Conservation (phyloP, 768 basidiomycete species). For the Pisolithus albus region DNA sequence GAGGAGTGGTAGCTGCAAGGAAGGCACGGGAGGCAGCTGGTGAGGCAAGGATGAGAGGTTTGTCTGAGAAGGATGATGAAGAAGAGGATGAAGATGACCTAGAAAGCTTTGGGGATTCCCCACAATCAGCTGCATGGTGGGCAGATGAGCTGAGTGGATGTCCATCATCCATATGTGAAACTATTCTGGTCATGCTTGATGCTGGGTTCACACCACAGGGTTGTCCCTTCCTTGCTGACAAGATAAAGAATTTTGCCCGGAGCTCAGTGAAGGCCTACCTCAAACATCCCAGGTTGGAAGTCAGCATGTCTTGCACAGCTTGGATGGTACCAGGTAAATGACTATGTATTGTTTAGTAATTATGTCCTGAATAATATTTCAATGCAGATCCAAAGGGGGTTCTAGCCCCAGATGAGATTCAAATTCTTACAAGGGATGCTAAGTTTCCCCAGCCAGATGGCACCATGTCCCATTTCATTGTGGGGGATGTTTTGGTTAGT, state of each 20-base stretch:
- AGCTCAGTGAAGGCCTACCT: slow-evolving; percentile 37
- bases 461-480: slow-evolving; percentile 39
- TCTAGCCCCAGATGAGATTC: slow-evolving; percentile 48
- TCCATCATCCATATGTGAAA: slow-evolving; percentile 60
- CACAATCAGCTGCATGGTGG: slow-evolving; percentile 62
- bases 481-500: slow-evolving; percentile 58
- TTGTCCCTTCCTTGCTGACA: slow-evolving; percentile 46
- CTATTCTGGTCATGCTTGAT: slow-evolving; percentile 48
- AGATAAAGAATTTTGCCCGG: slow-evolving; percentile 44
- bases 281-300: slow-evolving; percentile 39
- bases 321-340: slow-evolving; percentile 52
- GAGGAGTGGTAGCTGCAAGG: slow-evolving; percentile 36
- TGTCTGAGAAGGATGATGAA: slow-evolving; percentile 34
- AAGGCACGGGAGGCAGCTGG: slow-evolving; percentile 28
- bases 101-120: slow-evolving; percentile 16
- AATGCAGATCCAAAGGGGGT: slow-evolving; percentile 45
- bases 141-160: slow-evolving; percentile 52
- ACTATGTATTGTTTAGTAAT: background rate
- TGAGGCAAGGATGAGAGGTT: slow-evolving; percentile 37
- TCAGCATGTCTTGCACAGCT: slow-evolving; percentile 54
- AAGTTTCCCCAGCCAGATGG: slow-evolving; percentile 39
- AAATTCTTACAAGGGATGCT: slow-evolving; percentile 44
- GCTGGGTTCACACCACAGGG: slow-evolving; percentile 49
- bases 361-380: background rate
- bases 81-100: slow-evolving; percentile 33